phyloP scores from a whole-genome alignment of 1,139 yeast genomes.

The Taphrina sp. region DNA sequence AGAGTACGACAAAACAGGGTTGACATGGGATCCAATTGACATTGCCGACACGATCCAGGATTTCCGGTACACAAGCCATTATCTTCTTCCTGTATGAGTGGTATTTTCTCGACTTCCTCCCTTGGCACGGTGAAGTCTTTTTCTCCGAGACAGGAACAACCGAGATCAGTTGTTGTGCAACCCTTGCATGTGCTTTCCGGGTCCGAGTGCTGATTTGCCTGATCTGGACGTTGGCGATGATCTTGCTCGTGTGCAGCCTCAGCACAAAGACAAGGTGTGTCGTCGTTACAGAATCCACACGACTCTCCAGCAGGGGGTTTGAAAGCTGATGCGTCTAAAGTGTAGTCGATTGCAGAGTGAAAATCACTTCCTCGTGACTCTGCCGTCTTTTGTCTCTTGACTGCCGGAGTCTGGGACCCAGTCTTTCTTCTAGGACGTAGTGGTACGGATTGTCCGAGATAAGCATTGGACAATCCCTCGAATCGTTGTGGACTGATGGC shows the following conservation, averaged over 20 bases:
- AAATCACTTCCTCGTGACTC: not conserved
- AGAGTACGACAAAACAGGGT: conserved; percentile 83
- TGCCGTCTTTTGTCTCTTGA: conserved; percentile 2
- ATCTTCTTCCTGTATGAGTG: conserved; percentile 27
- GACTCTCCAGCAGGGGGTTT: conserved; percentile 50
- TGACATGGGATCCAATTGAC: conserved; percentile 85
- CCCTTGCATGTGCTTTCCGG: not conserved
- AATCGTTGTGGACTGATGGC: conserved; percentile 2
- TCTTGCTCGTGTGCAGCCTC: conserved; percentile 66
- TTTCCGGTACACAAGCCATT: conserved; percentile 47
- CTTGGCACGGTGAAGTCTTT: conserved; percentile 9
- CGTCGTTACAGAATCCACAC: conserved; percentile 92
- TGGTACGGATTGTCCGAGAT: conserved; percentile 30
- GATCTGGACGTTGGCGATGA: too few species aligned
- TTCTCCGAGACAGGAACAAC: not conserved
- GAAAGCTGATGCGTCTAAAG: conserved; percentile 3
- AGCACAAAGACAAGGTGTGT: conserved; percentile 87
- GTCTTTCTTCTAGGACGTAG: conserved; percentile 3
- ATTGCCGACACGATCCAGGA: conserved; percentile 72
- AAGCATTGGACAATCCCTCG: not conserved
- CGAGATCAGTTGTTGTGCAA: conserved; percentile 29
- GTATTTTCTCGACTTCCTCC: conserved; percentile 31
- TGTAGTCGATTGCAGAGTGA: not conserved
- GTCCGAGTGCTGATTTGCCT: conserved; percentile 37
- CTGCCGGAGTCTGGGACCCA: not conserved